Evolutionary conservation across 2,329 filamentous ascomycete genomes (phyloP).

Genomic region (Truncatella angustata): DNA sequence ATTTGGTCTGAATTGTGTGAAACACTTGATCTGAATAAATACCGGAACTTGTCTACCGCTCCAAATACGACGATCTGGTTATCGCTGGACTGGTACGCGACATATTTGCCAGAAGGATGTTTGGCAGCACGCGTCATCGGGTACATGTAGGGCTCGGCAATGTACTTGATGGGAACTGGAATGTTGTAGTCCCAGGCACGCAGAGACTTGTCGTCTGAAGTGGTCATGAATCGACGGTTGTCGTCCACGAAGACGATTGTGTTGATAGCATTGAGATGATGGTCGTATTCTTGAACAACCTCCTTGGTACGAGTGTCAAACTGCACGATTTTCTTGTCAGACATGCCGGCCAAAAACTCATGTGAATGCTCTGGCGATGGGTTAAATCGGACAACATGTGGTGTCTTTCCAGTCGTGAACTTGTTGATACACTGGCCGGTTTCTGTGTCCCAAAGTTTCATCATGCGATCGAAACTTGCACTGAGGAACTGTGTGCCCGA

Average conservation of each 20-base stretch:
- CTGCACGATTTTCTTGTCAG: slow-evolving; percentile 97
- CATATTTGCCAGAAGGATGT: slow-evolving; percentile 90
- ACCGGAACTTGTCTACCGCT: slow-evolving; percentile 92
- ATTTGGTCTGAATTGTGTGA: too few species aligned
- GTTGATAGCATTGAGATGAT: slow-evolving; percentile 96
- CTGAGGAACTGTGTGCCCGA: slow-evolving; percentile 84
- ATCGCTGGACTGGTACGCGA: slow-evolving; percentile 89
- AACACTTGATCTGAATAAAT: too few species aligned
- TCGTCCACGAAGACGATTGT: slow-evolving; percentile 96
- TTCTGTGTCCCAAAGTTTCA: slow-evolving; percentile 98
- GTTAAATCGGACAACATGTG: slow-evolving; percentile 93
- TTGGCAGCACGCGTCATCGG: slow-evolving; percentile 81
- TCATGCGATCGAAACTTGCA: slow-evolving; percentile 89
- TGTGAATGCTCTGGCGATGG: slow-evolving; percentile 72
- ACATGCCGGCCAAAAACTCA: slow-evolving; percentile 95
- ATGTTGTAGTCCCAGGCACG: slow-evolving; percentile 99
- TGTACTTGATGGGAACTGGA: slow-evolving; percentile 97
- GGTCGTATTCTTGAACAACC: slow-evolving; percentile 95
- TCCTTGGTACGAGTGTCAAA: slow-evolving; percentile 83
- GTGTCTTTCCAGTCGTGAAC: slow-evolving; percentile 92
- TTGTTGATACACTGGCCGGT: slow-evolving; percentile 84
- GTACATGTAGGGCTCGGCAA: slow-evolving; percentile 97
- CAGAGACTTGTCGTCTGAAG: slow-evolving; percentile 93
- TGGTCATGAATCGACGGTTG: slow-evolving; percentile 94
- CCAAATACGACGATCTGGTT: slow-evolving; percentile 98